Base-by-base conservation (phyloP, 768 basidiomycete genomes). In the Leucogyrophana mollusca region DNA sequence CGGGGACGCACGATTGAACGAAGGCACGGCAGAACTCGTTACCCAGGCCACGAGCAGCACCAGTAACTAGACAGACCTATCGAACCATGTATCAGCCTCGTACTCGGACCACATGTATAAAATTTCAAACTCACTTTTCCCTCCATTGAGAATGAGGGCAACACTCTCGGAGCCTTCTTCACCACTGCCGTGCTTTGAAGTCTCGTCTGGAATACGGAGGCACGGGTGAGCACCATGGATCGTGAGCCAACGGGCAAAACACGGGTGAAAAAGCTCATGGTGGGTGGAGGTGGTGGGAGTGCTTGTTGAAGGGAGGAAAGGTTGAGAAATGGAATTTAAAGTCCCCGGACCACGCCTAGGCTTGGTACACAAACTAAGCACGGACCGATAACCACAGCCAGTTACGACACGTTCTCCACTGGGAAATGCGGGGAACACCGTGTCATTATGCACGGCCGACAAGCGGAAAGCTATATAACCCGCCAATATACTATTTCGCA, bases 11-110 rank as follows among this genome's bases (percentile, higher is more conserved):
- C 89, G 89, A 88, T 67, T 88, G 83, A 54, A 94, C 58, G 66
- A 97, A 94, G 10, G 93, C 93, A 37, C 84, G 79, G 62, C 92
- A 94, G 62, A 97, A 92, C 65, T 92, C 86, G 54, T 87, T 78
- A 6, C 95, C 95, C 37, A 98, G 72, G 6, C 95, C 95, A 57
- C 89, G 78, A 10, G 94, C 95, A 44, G 85, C 95, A 37, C 95
- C 95, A 32, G 95, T 98, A 41, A 98, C 84, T 56, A 94, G 71
- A 69, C 90, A 91, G 44, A 93, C 92, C 85, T 95, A 59, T 6
- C 16, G 21, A 40, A 9, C 18, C 40, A 16, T 27, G 50, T 46
- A 22, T 37, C 42, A 14, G 47, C 7, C 34, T 37, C 21, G 32
- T 10, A n/a, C 3, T 6, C 41, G 27, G 43, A 40, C 16, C 24